A percentile compares a stretch with the other conserved stretches of the same genome.
Conservation (phyloP, 371 early-diverging fungal species). For the Mucor racemosus region DNA sequence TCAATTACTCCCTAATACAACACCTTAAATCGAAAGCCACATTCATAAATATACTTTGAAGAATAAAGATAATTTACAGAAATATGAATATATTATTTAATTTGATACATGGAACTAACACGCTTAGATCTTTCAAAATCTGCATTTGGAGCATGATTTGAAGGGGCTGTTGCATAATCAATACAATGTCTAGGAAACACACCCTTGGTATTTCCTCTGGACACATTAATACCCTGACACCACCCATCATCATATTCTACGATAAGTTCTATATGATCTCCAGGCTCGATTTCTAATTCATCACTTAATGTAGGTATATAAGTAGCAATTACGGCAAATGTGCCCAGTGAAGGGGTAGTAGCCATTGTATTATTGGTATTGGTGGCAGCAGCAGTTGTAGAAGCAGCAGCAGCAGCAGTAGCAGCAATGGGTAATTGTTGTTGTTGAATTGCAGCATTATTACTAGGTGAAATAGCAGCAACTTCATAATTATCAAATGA, state of each 20-base stretch:
- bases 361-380: not conserved
- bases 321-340: slow-evolving; percentile 45
- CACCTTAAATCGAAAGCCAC: too few relatives aligned
- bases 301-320: slow-evolving; percentile 63
- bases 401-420: not conserved
- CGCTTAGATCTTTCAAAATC: slow-evolving; percentile 31
- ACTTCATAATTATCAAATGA: slow-evolving; percentile 7
- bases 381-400: not conserved
- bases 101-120: slow-evolving; percentile 36
- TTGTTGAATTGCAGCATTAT: not conserved
- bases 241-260: slow-evolving; percentile 69
- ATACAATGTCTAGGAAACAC: slow-evolving; percentile 65
- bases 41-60: too few relatives aligned
- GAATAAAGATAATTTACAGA: too few relatives aligned
- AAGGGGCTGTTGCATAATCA: slow-evolving; percentile 23
- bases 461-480: slow-evolving; percentile 5
- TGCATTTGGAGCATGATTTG: not conserved
- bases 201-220: slow-evolving; percentile 51
- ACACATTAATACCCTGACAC: slow-evolving; percentile 59
- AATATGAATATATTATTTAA: not conserved
- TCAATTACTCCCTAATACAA: too few relatives aligned
- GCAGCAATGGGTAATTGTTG: slow-evolving; percentile 2
- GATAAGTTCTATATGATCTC: slow-evolving; percentile 59
- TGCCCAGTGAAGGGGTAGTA: slow-evolving; percentile 25
- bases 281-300: slow-evolving; percentile 59